Conservation (phyloP, 768 basidiomycete genomes). For the Antrodiella citrinella region DNA sequence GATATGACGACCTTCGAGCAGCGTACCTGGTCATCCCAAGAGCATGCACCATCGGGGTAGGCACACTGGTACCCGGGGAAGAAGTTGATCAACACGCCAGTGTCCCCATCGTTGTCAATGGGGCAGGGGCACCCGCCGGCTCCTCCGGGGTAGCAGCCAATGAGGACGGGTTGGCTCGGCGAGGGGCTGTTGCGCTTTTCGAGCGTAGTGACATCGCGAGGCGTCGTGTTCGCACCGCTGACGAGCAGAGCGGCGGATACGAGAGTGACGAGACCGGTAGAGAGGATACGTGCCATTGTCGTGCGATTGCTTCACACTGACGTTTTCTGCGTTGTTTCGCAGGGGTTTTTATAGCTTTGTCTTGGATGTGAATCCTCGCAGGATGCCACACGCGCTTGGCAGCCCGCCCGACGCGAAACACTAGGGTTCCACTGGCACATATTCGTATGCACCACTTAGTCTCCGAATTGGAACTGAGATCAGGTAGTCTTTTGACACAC, state of each 20-base stretch:
- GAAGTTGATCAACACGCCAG: slow-evolving; percentile 16
- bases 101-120: slow-evolving; percentile 12
- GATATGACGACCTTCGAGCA: background rate
- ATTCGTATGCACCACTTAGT: background rate
- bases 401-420: background rate
- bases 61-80: slow-evolving; percentile 17
- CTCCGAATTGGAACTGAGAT: background rate
- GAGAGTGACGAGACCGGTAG: background rate
- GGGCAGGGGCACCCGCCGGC: slow-evolving; percentile 15
- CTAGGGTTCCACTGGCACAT: background rate
- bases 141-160: slow-evolving; percentile 12
- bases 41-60: slow-evolving; percentile 13
- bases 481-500: background rate
- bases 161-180: background rate
- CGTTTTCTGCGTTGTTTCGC: background rate
- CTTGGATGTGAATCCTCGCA: background rate
- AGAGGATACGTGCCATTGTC: background rate
- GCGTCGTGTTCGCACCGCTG: background rate
- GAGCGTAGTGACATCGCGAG: background rate
- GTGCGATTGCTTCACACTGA: background rate
- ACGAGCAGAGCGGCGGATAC: background rate
- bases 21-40: slow-evolving; percentile 15
- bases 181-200: background rate
- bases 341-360: background rate
- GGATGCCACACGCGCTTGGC: background rate